A percentile compares a stretch with the other conserved stretches of the same genome.
Evolutionary conservation across 1,139 yeast species (phyloP).

Genomic region (Ogataea hybrid): DNA sequence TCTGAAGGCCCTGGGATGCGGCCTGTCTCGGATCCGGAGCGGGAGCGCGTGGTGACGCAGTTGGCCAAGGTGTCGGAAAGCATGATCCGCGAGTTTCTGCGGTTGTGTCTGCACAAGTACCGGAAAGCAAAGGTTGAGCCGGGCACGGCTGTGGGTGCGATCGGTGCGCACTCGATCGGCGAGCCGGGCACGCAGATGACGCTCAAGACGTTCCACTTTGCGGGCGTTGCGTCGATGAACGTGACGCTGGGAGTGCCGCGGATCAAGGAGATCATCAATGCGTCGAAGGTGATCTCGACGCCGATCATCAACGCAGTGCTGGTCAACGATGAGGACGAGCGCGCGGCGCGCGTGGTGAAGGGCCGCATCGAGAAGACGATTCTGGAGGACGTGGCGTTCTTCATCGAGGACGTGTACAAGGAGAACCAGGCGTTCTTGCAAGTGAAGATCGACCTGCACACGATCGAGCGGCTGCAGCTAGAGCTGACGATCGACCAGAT

Average conservation of each 20-base stretch:
- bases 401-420: constrained; percentile 90
- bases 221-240: constrained; percentile 99
- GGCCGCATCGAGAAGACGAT: constrained; percentile 95
- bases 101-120: constrained; percentile 78
- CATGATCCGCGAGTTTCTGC: constrained; percentile 66
- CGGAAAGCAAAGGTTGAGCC: constrained; percentile 94
- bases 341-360: constrained; percentile 97
- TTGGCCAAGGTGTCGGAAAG: constrained; percentile 64
- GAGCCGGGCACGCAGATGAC: constrained; percentile 99
- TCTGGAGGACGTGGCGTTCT: constrained; percentile 80
- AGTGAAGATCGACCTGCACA: constrained; percentile 75
- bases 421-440: constrained; percentile 77
- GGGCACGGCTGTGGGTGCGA: constrained; percentile 99
- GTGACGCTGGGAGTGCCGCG: constrained; percentile 99
- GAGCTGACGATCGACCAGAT: constrained; percentile 86
- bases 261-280: constrained; percentile 97
- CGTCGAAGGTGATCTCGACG: constrained; percentile 91
- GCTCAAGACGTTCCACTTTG: constrained; percentile 97
- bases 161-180: constrained; percentile 98
- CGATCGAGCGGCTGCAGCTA: constrained; percentile 86
- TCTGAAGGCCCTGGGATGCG: constrained; percentile 27
- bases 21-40: constrained; percentile 40
- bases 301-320: constrained; percentile 95
- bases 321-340: constrained; percentile 91
- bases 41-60: constrained; percentile 62